Evolutionary conservation across 805 yeast genomes (phyloP).

Genomic region (Ogataea degrootiae): DNA sequence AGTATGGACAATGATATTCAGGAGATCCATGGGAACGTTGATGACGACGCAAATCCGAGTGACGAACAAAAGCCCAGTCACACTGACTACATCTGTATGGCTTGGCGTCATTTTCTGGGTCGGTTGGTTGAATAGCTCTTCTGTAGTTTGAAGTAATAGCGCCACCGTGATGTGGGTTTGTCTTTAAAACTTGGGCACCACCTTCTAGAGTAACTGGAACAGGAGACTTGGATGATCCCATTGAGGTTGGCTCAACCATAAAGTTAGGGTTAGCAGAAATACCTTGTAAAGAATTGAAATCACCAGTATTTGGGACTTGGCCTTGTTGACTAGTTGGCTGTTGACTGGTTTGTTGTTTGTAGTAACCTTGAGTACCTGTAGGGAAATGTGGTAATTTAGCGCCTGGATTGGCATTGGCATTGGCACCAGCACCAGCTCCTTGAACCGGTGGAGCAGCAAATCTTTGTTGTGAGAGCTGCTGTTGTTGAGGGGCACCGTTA

Average conservation of each 20-base stretch:
- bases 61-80: conserved; percentile 66
- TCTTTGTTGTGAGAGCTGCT: conserved; percentile 20
- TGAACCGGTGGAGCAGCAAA: conserved; percentile 12
- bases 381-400: not conserved
- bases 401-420: not conserved
- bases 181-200: conserved; percentile 12
- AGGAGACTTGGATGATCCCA: conserved; percentile 5
- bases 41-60: conserved; percentile 67
- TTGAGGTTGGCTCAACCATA: conserved; percentile 5
- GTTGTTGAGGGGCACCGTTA: conserved; percentile 19
- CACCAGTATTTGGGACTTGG: conserved; percentile 2
- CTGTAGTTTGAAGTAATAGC: conserved; percentile 5
- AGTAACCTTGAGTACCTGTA: not conserved
- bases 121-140: conserved; percentile 14
- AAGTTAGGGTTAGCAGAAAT: conserved; percentile 2
- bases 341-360: conserved; percentile 1
- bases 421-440: not conserved
- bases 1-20: conserved; percentile 66
- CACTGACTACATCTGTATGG: conserved; percentile 45
- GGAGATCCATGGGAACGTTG: conserved; percentile 63
- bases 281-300: not conserved
- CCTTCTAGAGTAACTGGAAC: conserved; percentile 4
- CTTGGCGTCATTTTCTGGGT: conserved; percentile 17
- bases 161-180: conserved; percentile 13
- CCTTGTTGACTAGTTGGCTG: conserved; percentile 3